These are phyloP conservation scores for Hypoxylon sp. DNA, from an alignment of 2,329 filamentous ascomycete species.

Conservation along the genomic window DNA sequence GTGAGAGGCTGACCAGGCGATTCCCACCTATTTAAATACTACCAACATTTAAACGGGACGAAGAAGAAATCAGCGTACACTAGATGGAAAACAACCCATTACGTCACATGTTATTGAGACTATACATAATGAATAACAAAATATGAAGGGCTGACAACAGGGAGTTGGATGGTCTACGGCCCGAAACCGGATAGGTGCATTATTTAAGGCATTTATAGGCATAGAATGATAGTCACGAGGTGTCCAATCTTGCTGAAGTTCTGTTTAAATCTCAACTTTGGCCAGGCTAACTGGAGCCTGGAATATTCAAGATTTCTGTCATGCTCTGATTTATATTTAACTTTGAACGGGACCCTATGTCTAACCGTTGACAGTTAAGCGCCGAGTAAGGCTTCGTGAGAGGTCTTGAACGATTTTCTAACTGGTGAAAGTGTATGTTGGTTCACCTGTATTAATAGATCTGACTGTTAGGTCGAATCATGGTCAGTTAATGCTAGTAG, in stretches of 20 bases:
- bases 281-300: neutral
- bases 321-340: neutral
- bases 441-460: too few species aligned
- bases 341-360: neutral
- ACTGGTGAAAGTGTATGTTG: too few species aligned
- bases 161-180: neutral
- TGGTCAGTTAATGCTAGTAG: neutral
- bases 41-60: neutral
- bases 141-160: neutral
- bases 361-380: neutral
- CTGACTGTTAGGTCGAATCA: neutral
- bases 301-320: neutral
- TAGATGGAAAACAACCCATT: neutral
- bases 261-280: neutral
- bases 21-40: neutral
- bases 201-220: neutral
- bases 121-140: neutral
- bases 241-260: neutral
- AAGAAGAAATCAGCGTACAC: too few species aligned
- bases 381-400: neutral
- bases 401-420: too few species aligned
- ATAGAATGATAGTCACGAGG: neutral
- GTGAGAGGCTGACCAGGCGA: neutral
- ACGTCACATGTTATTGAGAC: neutral
- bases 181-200: neutral